A percentile compares a stretch with the other conserved stretches of the same genome.
Conservation (phyloP, 768 basidiomycete genomes). For the Panaeolus papilionaceus region DNA sequence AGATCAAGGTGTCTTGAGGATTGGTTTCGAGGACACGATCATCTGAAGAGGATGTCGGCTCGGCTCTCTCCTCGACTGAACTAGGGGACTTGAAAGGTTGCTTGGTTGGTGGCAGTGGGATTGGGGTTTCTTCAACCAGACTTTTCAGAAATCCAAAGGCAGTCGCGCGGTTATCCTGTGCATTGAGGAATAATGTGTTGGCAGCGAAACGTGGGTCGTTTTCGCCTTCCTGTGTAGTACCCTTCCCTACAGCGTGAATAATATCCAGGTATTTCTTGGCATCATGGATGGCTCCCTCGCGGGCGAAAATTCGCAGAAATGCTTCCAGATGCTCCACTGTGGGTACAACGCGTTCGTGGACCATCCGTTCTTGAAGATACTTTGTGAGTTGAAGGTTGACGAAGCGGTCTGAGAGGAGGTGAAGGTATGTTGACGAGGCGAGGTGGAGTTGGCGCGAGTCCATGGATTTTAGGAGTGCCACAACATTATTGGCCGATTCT, state of each 20-base stretch:
- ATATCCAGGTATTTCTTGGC: slow-evolving; percentile 45
- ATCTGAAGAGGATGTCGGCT: not conserved
- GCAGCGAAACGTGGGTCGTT: slow-evolving; percentile 37
- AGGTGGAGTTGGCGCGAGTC: slow-evolving; percentile 49
- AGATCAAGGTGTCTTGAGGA: not conserved
- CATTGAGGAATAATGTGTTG: slow-evolving; percentile 49
- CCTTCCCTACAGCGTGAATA: slow-evolving; percentile 36
- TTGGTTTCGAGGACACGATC: not conserved
- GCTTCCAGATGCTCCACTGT: slow-evolving; percentile 51
- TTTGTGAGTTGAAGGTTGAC: slow-evolving; percentile 57
- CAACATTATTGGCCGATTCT: slow-evolving; percentile 44
- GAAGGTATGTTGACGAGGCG: slow-evolving; percentile 45
- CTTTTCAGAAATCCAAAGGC: slow-evolving; percentile 52
- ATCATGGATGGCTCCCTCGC: slow-evolving; percentile 48
- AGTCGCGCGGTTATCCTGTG: slow-evolving; percentile 46
- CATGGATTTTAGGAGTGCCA: slow-evolving; percentile 54
- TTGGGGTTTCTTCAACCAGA: not conserved
- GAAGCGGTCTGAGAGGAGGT: slow-evolving; percentile 55
- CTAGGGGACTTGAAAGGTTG: not conserved
- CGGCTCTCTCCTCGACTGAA: not conserved
- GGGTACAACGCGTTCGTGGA: slow-evolving; percentile 45
- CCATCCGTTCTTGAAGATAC: slow-evolving; percentile 50
- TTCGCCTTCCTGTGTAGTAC: not conserved
- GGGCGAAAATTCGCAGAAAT: slow-evolving; percentile 53
- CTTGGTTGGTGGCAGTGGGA: not conserved